Conservation (phyloP, 805 yeast species). For the Hagleromyces aurorensis region DNA sequence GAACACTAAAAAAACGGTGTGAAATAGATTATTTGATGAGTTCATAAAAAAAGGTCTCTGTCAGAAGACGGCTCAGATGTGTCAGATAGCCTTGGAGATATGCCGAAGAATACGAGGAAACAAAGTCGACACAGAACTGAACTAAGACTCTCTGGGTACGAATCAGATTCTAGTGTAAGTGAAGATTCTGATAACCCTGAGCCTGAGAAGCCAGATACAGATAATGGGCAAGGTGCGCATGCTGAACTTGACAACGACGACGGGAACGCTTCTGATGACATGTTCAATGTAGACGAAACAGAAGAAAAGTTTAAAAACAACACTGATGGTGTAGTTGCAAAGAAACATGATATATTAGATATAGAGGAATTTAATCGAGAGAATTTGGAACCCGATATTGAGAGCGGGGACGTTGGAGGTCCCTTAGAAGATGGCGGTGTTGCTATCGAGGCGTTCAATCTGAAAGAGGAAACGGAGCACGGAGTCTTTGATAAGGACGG, state of each 20-base stretch:
- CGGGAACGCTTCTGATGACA: constrained; percentile 32
- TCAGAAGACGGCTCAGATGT: too few species aligned
- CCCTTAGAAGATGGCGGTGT: constrained; percentile 15
- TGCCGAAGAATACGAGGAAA: too few species aligned
- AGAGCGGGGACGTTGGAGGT: constrained; percentile 16
- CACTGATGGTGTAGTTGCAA: not conserved
- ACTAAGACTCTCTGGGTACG: constrained; percentile 6
- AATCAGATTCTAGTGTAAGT: constrained; percentile 10
- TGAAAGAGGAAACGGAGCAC: constrained; percentile 40
- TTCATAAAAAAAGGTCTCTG: too few species aligned
- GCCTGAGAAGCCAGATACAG: constrained; percentile 1
- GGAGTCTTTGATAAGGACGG: constrained; percentile 47
- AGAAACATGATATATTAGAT: constrained; percentile 12
- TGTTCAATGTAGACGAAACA: constrained; percentile 35
- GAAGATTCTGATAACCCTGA: constrained; percentile 7
- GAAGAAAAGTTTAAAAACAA: constrained; percentile 9
- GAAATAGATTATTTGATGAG: too few species aligned
- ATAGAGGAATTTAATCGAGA: constrained; percentile 23
- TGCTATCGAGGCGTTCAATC: constrained; percentile 44
- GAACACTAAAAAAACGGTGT: too few species aligned
- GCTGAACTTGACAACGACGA: constrained; percentile 2
- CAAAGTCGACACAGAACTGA: too few species aligned
- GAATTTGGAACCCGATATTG: constrained; percentile 2
- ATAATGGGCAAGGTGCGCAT: not conserved
- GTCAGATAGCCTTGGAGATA: too few species aligned